phyloP scores from a whole-genome alignment of 352 stramenopile species.

The Phytophthora tentaculata region DNA sequence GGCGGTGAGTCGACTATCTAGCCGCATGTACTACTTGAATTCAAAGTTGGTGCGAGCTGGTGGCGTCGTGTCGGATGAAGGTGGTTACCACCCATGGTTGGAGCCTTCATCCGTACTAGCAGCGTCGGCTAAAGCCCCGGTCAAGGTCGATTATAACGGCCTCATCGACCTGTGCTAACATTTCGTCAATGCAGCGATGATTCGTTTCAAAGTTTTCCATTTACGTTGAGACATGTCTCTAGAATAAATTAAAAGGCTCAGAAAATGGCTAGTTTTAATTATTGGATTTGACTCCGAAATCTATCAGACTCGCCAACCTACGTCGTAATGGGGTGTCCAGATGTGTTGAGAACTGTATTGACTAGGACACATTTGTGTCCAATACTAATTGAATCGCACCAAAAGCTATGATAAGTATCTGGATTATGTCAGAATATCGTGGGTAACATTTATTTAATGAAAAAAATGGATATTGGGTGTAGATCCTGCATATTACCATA shows the following conservation, averaged over 20 bases:
- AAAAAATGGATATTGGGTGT: not conserved
- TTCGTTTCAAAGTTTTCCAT: not conserved
- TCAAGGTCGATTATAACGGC: not conserved
- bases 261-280: too few relatives aligned
- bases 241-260: too few relatives aligned
- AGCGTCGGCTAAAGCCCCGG: not conserved
- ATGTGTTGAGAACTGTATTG: not conserved
- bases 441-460: not conserved
- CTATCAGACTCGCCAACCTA: not conserved
- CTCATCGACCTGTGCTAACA: not conserved
- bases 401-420: not conserved
- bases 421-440: too few relatives aligned
- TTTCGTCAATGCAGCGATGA: not conserved
- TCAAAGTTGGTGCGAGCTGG: not conserved
- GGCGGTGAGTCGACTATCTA: too few relatives aligned
- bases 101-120: not conserved
- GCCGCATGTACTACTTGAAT: not conserved
- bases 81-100: not conserved
- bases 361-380: not conserved
- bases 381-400: not conserved
- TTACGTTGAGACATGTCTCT: too few relatives aligned
- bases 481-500: too few relatives aligned
- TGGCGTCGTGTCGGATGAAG: not conserved
- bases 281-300: not conserved
- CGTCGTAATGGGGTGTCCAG: not conserved